phyloP scores from a whole-genome alignment of 306 rosid genomes.

The Malus domestica region ASM211411v1 NC_041801.1:24185001-24185500 shows the following conservation, averaged over 20 bases:
- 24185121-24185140: slow-evolving; percentile 32
- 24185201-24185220: slow-evolving; percentile 89
- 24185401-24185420: slow-evolving; percentile 3
- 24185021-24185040: slow-evolving; percentile 34
- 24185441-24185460: background rate
- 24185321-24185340: slow-evolving; percentile 35
- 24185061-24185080: slow-evolving; percentile 43
- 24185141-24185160: slow-evolving; percentile 68
- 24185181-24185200: slow-evolving; percentile 90
- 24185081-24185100: slow-evolving; percentile 77
- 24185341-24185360: slow-evolving; percentile 48
- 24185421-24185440: background rate
- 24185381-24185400: slow-evolving; percentile 49
- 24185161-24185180: slow-evolving; percentile 88
- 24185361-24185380: slow-evolving; percentile 66
- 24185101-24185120: slow-evolving; percentile 35
- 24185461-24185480: background rate
- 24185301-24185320: slow-evolving; percentile 44
- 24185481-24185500: background rate
- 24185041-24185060: slow-evolving; percentile 21
- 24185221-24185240: slow-evolving; percentile 88
- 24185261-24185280: slow-evolving; percentile 97
- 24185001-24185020: slow-evolving; percentile 59
- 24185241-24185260: slow-evolving; percentile 91
- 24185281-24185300: slow-evolving; percentile 93